Evolutionary conservation across 2,329 filamentous ascomycete genomes (phyloP).

Genomic region (Alternaria gansuensis): DNA sequence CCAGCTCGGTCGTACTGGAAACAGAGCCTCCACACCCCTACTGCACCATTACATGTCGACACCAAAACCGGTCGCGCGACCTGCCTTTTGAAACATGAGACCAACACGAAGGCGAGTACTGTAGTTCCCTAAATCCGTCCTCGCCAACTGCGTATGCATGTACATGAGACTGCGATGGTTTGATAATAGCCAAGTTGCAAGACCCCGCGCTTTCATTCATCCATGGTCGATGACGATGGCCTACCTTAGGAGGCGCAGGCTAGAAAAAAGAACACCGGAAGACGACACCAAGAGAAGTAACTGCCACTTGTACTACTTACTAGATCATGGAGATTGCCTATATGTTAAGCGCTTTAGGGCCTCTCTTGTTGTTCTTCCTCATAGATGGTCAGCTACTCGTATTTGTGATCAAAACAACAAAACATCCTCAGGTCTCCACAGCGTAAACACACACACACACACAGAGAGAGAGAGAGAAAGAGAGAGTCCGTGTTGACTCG

Average conservation of each 20-base stretch:
- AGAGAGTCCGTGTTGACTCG: conserved; percentile 1
- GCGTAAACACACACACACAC: neutral
- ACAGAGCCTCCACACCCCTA: conserved; percentile 5
- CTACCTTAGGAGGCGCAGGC: conserved; percentile 24
- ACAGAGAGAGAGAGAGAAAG: neutral
- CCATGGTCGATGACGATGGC: conserved; percentile 29
- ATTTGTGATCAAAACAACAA: neutral
- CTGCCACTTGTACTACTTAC: conserved; percentile 20
- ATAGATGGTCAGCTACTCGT: neutral
- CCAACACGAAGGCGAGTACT: conserved; percentile 7
- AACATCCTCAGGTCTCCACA: conserved; percentile 2
- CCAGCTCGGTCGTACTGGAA: conserved; percentile 1
- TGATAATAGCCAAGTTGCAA: conserved; percentile 12
- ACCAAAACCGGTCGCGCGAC: conserved; percentile 7
- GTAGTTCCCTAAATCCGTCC: neutral
- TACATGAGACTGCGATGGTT: conserved; percentile 21
- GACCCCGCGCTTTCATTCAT: conserved; percentile 10
- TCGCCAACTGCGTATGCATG: conserved; percentile 12
- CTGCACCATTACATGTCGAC: conserved; percentile 1
- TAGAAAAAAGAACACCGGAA: conserved; percentile 34
- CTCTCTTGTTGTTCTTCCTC: neutral
- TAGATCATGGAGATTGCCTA: conserved; percentile 8
- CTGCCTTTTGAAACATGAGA: conserved; percentile 5
- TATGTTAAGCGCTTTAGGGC: conserved; percentile 18
- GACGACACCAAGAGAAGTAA: conserved; percentile 17